Evolutionary conservation across 176 grass and related monocot genomes (phyloP).

Genomic region (Rhipidocladum racemiflorum): DNA sequence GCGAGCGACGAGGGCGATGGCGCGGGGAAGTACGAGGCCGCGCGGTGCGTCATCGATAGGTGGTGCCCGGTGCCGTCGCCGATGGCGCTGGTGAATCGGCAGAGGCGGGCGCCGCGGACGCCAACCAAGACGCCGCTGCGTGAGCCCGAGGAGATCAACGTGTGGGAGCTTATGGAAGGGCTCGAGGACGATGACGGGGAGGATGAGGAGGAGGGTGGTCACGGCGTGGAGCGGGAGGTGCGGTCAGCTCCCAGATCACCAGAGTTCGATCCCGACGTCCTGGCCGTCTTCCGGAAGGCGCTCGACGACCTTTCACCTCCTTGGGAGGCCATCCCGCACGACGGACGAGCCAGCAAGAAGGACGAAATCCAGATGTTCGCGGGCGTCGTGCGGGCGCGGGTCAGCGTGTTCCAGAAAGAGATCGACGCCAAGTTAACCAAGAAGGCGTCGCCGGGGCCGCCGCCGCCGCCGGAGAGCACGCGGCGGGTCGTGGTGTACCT

Average conservation of each 20-base stretch:
- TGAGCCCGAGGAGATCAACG: slow-evolving; percentile 80
- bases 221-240: neutral
- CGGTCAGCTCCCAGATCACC: slow-evolving; percentile 24
- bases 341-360: neutral
- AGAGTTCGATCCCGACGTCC: slow-evolving; percentile 46
- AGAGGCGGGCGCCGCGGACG: slow-evolving; percentile 45
- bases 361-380: slow-evolving; percentile 42
- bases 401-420: slow-evolving; percentile 54
- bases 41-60: neutral
- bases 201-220: neutral
- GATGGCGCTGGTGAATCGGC: slow-evolving; percentile 33
- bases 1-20: neutral
- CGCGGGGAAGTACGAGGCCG: neutral
- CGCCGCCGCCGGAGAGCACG: slow-evolving; percentile 40
- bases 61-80: neutral
- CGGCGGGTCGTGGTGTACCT: slow-evolving; percentile 69
- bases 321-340: neutral
- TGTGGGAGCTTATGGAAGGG: slow-evolving; percentile 94
- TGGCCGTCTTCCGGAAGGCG: slow-evolving; percentile 47
- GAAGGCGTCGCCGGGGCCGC: neutral
- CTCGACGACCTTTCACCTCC: slow-evolving; percentile 28
- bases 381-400: slow-evolving; percentile 55
- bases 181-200: slow-evolving; percentile 50
- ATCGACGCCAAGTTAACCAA: slow-evolving; percentile 46
- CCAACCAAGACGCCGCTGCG: slow-evolving; percentile 67